Percentiles rank a stretch among this genome's conserved stretches.
Conservation (phyloP, 495 filamentous ascomycete genomes). For the Penicillium fimorum region DNA sequence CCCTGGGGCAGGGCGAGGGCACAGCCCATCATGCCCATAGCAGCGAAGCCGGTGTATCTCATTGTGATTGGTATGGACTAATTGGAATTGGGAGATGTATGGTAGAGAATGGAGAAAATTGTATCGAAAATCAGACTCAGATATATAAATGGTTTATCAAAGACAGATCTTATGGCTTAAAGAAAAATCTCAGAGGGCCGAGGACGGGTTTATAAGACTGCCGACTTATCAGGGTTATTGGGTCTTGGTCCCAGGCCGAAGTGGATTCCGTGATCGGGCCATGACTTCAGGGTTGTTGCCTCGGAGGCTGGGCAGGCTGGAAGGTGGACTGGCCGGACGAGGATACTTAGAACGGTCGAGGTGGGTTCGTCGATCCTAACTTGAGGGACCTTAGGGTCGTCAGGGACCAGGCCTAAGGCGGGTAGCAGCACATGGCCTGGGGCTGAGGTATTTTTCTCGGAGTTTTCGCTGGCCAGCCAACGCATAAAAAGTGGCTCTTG, state of each 20-base stretch:
- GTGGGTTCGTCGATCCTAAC: conserved; percentile 19
- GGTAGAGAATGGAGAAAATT: conserved; percentile 6
- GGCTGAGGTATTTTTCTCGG: conserved; percentile 14
- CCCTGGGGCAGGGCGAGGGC: conserved; percentile 27
- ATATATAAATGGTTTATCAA: conserved; percentile 12
- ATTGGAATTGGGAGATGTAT: conserved; percentile 7
- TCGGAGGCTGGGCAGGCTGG: conserved; percentile 6
- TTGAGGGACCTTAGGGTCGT: not conserved
- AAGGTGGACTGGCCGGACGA: not conserved
- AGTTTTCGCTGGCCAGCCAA: conserved; percentile 8
- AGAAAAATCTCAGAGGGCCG: not conserved
- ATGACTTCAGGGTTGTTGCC: conserved; percentile 17
- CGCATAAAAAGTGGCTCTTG: conserved; percentile 8
- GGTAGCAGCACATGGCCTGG: conserved; percentile 2
- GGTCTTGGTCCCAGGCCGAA: conserved; percentile 5
- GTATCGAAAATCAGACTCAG: conserved; percentile 1
- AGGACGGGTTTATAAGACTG: conserved; percentile 17
- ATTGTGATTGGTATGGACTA: conserved; percentile 15
- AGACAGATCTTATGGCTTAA: not conserved
- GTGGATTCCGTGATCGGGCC: conserved; percentile 20
- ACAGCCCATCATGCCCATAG: conserved; percentile 29
- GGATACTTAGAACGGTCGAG: not conserved
- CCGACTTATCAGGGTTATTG: not conserved
- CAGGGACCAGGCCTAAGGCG: conserved; percentile 10
- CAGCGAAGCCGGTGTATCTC: conserved; percentile 23